Percentiles rank a stretch among this genome's conserved stretches.
phyloP scores from a whole-genome alignment of 495 filamentous ascomycete species.

The Tuber melanosporum region DNA sequence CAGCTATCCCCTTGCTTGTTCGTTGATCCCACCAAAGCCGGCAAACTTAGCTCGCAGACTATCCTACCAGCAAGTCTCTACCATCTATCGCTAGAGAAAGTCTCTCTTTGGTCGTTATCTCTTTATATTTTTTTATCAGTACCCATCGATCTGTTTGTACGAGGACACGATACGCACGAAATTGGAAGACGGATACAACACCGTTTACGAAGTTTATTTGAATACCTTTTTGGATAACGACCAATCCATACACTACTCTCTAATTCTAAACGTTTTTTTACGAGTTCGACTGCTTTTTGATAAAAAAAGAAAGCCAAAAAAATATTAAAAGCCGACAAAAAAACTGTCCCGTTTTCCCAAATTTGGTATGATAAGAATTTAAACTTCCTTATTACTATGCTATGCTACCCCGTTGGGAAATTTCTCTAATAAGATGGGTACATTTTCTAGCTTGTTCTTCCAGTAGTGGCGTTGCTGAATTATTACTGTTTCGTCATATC shows the following conservation, averaged over 20 bases:
- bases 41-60: slow-evolving; percentile 34
- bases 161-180: slow-evolving; percentile 17
- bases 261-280: slow-evolving; percentile 17
- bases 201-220: slow-evolving; percentile 27
- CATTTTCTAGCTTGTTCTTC: slow-evolving; percentile 19
- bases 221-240: slow-evolving; percentile 30
- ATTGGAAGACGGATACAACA: slow-evolving; percentile 25
- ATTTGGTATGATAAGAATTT: slow-evolving; percentile 24
- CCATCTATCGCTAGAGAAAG: slow-evolving; percentile 13
- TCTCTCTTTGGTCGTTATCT: slow-evolving; percentile 35
- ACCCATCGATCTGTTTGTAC: slow-evolving; percentile 20
- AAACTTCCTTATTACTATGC: slow-evolving; percentile 5
- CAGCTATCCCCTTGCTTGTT: slow-evolving; percentile 19
- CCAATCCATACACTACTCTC: slow-evolving; percentile 13
- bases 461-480: neutral
- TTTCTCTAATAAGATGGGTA: slow-evolving; percentile 15
- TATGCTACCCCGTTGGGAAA: neutral
- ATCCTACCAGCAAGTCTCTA: slow-evolving; percentile 12
- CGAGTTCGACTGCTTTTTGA: slow-evolving; percentile 12
- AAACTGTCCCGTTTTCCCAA: slow-evolving; percentile 12
- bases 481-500: slow-evolving; percentile 6
- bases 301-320: slow-evolving; percentile 4
- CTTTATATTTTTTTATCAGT: slow-evolving; percentile 20
- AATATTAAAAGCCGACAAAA: slow-evolving; percentile 10
- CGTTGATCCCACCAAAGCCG: slow-evolving; percentile 30